These are phyloP conservation scores for Ophiostoma tasmaniense DNA, from an alignment of 2,329 filamentous ascomycete genomes.

Conservation along the genomic window DNA sequence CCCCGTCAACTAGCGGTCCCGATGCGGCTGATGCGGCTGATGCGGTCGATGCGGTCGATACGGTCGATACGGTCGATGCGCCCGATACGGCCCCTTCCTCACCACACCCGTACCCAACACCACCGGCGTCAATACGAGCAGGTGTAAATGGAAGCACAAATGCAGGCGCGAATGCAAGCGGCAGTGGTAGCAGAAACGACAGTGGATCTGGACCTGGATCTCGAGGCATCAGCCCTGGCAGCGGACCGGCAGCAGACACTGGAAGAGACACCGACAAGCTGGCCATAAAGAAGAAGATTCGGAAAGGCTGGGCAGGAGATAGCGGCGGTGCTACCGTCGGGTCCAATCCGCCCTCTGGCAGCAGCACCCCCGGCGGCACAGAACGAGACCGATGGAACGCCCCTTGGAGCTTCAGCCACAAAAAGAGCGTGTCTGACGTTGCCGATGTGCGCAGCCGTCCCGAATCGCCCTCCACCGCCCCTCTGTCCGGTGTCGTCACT, in stretches of 20 bases:
- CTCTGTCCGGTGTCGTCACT: constrained; percentile 57
- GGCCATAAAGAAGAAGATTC: constrained; percentile 7
- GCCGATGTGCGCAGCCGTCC: constrained; percentile 35
- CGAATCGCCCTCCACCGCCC: constrained; percentile 40
- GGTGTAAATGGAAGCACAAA: constrained; percentile 7
- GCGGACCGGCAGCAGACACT: constrained; percentile 2
- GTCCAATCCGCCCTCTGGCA: not conserved
- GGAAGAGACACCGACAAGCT: constrained; percentile 6
- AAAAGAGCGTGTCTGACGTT: constrained; percentile 39
- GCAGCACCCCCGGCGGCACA: not conserved
- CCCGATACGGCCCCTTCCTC: constrained; percentile 8
- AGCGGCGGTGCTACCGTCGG: not conserved
- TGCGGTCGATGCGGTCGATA: not conserved
- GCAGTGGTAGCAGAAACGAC: constrained; percentile 1
- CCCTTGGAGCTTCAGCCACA: constrained; percentile 29
- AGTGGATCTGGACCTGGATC: not conserved
- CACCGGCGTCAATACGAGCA: constrained; percentile 42
- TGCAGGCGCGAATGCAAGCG: not conserved
- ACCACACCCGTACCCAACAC: constrained; percentile 46
- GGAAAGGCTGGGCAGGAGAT: constrained; percentile 3
- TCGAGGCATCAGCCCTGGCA: not conserved
- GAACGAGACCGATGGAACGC: constrained; percentile 15
- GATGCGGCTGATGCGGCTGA: not conserved
- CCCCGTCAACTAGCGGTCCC: not conserved
- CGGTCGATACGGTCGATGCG: not conserved